These are phyloP conservation scores for Syzygium jambos DNA, from an alignment of 345 rosid species.

Conservation along the genomic window DNA sequence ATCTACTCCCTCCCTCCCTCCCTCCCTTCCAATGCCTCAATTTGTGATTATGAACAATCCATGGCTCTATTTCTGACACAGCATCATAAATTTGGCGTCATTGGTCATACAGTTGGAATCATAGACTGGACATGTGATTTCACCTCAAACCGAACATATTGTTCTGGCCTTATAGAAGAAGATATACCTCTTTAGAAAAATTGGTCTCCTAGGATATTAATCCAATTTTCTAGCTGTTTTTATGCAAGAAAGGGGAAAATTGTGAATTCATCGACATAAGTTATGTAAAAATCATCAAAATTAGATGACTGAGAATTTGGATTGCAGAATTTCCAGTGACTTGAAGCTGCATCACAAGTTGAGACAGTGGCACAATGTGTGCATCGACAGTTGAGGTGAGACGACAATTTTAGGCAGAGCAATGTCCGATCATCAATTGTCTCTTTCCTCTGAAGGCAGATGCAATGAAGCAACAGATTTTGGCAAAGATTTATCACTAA, in stretches of 20 bases:
- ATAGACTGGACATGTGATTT: neutral
- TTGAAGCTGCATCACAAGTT: neutral
- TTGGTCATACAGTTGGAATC: neutral
- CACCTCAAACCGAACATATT: neutral
- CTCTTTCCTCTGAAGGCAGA: neutral
- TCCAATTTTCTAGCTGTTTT: neutral
- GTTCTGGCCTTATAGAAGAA: neutral
- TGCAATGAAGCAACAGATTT: neutral
- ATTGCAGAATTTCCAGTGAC: neutral
- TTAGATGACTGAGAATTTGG: neutral
- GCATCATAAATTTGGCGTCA: neutral
- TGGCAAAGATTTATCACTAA: neutral
- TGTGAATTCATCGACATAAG: neutral
- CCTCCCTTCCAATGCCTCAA: neutral
- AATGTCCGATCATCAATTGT: neutral
- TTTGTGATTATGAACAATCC: neutral
- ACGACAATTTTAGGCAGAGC: neutral
- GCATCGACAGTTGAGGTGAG: neutral
- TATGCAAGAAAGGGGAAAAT: neutral
- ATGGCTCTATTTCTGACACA: neutral
- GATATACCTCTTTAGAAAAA: neutral
- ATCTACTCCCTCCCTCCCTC: neutral
- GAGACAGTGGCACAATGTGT: neutral
- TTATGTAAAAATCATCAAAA: neutral
- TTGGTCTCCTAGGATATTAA: neutral